Conservation (phyloP, 1,284 basidiomycete genomes). For the Porphyrellus sp. region DNA sequence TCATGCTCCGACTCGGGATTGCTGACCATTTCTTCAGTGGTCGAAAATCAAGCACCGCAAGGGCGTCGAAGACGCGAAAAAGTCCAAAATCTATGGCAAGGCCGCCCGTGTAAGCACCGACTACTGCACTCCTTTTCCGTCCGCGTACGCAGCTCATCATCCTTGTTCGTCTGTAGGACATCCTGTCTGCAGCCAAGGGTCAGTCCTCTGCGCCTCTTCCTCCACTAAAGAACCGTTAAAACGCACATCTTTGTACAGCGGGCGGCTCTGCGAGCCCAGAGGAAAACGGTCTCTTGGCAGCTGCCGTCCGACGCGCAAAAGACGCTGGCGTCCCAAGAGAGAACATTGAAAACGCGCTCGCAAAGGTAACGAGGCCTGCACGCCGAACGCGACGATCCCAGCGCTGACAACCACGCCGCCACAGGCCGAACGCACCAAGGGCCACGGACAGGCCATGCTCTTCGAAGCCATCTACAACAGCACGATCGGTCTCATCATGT, state of each 20-base stretch:
- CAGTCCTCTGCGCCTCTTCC: slow-evolving; percentile 26
- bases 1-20: neutral
- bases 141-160: neutral
- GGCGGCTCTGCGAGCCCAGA: slow-evolving; percentile 67
- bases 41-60: slow-evolving; percentile 86
- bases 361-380: slow-evolving; percentile 45
- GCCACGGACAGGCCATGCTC: slow-evolving; percentile 49
- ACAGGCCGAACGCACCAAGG: slow-evolving; percentile 52
- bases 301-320: slow-evolving; percentile 59
- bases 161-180: slow-evolving; percentile 52
- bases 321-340: slow-evolving; percentile 72
- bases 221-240: neutral
- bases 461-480: slow-evolving; percentile 76
- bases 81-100: slow-evolving; percentile 57
- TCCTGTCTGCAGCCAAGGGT: slow-evolving; percentile 67
- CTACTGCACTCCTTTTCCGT: neutral
- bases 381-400: neutral
- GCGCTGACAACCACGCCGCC: neutral
- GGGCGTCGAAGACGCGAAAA: slow-evolving; percentile 67
- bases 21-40: slow-evolving; percentile 51
- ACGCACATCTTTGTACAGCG: slow-evolving; percentile 35
- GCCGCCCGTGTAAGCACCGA: slow-evolving; percentile 53
- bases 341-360: slow-evolving; percentile 71
- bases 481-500: slow-evolving; percentile 75
- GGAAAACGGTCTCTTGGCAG: slow-evolving; percentile 60